These are phyloP conservation scores for Anethum foeniculum DNA, from an alignment of 140 eudicot genomes.

Conservation along the genomic window DNA sequence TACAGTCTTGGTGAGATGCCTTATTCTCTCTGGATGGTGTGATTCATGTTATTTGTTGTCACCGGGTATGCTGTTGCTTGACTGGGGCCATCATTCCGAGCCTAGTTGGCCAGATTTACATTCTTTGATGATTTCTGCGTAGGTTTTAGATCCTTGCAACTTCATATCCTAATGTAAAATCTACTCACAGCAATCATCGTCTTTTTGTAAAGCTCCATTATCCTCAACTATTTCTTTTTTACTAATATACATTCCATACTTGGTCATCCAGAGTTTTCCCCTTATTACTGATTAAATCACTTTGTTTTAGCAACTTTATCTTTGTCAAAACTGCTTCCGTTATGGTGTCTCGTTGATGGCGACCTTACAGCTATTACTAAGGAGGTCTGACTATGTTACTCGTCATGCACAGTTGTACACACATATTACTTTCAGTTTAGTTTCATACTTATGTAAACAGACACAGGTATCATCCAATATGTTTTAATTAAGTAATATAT, in stretches of 20 bases:
- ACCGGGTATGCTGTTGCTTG: slow-evolving; percentile 12
- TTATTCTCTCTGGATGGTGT: background rate
- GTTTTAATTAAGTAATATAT: background rate
- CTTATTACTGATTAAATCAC: background rate
- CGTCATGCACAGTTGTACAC: background rate
- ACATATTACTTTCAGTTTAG: background rate
- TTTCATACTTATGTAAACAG: background rate
- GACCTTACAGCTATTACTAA: background rate
- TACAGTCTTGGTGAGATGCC: background rate
- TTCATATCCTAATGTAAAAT: background rate
- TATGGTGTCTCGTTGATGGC: background rate
- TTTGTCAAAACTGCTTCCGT: background rate
- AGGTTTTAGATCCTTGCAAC: slow-evolving; percentile 6
- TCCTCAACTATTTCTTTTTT: background rate
- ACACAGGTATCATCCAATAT: background rate
- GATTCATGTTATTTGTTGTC: slow-evolving; percentile 8
- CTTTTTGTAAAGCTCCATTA: background rate
- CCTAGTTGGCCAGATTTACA: slow-evolving; percentile 9
- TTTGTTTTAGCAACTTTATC: background rate
- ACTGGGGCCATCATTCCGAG: slow-evolving; percentile 23
- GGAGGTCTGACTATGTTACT: background rate
- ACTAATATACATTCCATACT: background rate
- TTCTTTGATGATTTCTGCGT: slow-evolving; percentile 10
- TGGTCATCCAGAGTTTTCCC: background rate
- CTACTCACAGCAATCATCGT: background rate